Evolutionary conservation across 805 yeast genomes (phyloP).

Genomic region (Ogataea degrootiae): DNA sequence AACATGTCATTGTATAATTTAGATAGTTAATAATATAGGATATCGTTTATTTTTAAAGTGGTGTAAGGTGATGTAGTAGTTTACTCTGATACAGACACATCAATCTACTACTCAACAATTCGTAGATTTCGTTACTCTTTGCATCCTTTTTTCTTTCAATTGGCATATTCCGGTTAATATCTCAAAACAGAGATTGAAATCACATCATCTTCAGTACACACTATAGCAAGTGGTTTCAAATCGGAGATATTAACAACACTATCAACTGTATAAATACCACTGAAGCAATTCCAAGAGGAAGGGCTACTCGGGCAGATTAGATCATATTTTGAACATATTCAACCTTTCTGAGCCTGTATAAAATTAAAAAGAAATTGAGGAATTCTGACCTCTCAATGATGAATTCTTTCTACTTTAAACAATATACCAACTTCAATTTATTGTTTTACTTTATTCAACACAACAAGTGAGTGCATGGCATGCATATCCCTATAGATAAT

Average conservation of each 20-base stretch:
- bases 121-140: slow-evolving; percentile 42
- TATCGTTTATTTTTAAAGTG: too few species aligned
- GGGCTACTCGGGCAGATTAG: slow-evolving; percentile 70
- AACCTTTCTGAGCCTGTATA: slow-evolving; percentile 38
- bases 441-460: too few species aligned
- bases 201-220: slow-evolving; percentile 30
- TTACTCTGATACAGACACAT: too few species aligned
- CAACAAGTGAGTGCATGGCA: slow-evolving; percentile 10
- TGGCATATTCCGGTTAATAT: slow-evolving; percentile 48
- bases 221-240: slow-evolving; percentile 41
- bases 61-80: too few species aligned
- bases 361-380: too few species aligned
- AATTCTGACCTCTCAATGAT: too few species aligned
- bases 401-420: too few species aligned
- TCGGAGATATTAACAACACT: slow-evolving; percentile 22
- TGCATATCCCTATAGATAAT: slow-evolving; percentile 1
- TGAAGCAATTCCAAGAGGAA: slow-evolving; percentile 78
- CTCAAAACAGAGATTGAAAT: slow-evolving; percentile 64
- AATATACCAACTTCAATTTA: too few species aligned
- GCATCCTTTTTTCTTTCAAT: slow-evolving; percentile 22
- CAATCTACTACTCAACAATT: slow-evolving; percentile 38
- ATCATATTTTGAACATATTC: slow-evolving; percentile 48
- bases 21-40: too few species aligned
- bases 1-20: too few species aligned
- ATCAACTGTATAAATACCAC: slow-evolving; percentile 44